These are phyloP conservation scores for Exophiala alcalophila DNA, from an alignment of 2,329 filamentous ascomycete genomes.

Conservation along the genomic window DNA sequence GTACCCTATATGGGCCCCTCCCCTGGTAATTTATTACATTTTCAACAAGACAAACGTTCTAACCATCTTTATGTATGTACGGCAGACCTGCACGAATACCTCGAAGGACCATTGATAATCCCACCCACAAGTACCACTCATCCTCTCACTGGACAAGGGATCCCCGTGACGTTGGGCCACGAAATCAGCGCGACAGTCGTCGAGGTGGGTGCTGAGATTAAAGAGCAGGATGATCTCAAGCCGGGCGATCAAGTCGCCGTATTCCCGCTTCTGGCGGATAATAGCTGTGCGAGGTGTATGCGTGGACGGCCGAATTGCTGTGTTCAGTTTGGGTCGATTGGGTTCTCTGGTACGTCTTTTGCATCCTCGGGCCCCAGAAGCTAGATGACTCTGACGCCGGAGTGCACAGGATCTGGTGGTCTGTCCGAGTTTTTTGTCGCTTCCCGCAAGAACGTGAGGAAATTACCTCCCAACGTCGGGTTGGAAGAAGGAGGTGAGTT, in stretches of 20 bases:
- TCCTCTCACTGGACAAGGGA: conserved; percentile 50
- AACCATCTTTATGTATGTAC: background rate
- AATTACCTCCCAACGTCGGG: background rate
- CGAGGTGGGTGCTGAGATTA: conserved; percentile 5
- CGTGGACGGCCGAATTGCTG: conserved; percentile 6
- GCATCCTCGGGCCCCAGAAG: too few species aligned
- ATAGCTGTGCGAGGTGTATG: conserved; percentile 2
- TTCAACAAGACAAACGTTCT: too few species aligned
- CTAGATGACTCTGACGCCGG: too few species aligned
- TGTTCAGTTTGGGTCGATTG: conserved; percentile 3
- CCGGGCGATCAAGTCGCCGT: conserved; percentile 6
- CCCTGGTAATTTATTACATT: background rate
- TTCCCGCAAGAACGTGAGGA: conserved; percentile 1
- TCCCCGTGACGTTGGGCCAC: conserved; percentile 52
- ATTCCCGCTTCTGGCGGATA: background rate
- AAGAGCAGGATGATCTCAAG: background rate
- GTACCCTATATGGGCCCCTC: background rate
- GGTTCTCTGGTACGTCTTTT: conserved; percentile 6
- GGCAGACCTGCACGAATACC: conserved; percentile 43
- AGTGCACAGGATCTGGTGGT: too few species aligned
- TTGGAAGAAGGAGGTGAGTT: conserved; percentile 6
- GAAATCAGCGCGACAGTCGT: conserved; percentile 50
- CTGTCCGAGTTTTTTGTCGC: conserved; percentile 4
- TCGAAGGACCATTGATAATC: conserved; percentile 45
- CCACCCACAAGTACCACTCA: conserved; percentile 48